Percentiles rank a stretch among this genome's conserved stretches.
Conservation (phyloP, 768 basidiomycete species). For the Hebeloma cylindrosporum region DNA sequence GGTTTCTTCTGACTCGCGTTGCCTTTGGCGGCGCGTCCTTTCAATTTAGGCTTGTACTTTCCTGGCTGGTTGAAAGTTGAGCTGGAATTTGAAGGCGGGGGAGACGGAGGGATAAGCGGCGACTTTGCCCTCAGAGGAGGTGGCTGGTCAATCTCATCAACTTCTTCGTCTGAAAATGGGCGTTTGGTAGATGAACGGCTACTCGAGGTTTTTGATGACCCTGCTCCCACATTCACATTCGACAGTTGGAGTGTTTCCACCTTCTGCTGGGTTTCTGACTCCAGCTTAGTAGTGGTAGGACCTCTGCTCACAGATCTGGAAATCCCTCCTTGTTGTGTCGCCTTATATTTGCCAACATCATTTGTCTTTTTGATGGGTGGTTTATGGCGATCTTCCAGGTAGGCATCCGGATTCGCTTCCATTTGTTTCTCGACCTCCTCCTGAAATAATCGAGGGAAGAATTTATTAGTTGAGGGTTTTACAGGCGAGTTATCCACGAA, state of each 20-base stretch:
- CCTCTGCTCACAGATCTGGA: background rate
- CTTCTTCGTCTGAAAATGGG: slow-evolving; percentile 35
- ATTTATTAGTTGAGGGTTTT: slow-evolving; percentile 58
- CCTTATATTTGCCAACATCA: background rate
- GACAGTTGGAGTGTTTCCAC: slow-evolving; percentile 4
- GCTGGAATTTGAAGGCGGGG: slow-evolving; percentile 45
- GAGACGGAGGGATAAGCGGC: slow-evolving; percentile 65
- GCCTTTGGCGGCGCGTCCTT: too few relatives aligned
- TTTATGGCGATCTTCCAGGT: slow-evolving; percentile 4
- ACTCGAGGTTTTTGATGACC: slow-evolving; percentile 11
- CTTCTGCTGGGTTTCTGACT: too few relatives aligned
- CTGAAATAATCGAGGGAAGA: slow-evolving; percentile 70
- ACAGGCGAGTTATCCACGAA: slow-evolving; percentile 74
- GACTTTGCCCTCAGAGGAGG: slow-evolving; percentile 22
- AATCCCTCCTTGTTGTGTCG: too few relatives aligned
- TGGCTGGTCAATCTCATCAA: slow-evolving; percentile 23
- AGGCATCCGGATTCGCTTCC: slow-evolving; percentile 10
- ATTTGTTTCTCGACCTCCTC: slow-evolving; percentile 37
- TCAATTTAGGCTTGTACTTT: slow-evolving; percentile 30
- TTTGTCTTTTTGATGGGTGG: slow-evolving; percentile 7
- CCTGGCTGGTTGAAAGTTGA: slow-evolving; percentile 20
- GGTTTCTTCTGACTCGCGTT: slow-evolving; percentile 51
- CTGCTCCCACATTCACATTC: slow-evolving; percentile 7
- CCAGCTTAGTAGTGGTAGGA: too few relatives aligned
- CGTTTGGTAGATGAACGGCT: slow-evolving; percentile 44